A percentile compares a stretch with the other conserved stretches of the same genome.
Conservation (phyloP, 2,329 filamentous ascomycete species). For the Curvularia eragrostidis region DNA sequence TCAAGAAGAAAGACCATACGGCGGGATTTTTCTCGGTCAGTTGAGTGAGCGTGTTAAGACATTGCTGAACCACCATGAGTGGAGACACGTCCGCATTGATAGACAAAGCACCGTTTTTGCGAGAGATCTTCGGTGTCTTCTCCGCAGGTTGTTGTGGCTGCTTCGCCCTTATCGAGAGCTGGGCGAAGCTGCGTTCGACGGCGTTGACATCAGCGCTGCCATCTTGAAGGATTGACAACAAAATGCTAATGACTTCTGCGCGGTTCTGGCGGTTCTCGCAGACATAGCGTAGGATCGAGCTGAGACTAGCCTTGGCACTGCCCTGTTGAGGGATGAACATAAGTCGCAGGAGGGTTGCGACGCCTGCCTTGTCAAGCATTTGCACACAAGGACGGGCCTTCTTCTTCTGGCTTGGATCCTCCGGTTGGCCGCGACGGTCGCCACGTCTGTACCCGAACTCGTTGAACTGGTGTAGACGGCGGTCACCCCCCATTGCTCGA, state of each 20-base stretch:
- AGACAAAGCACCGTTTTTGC: constrained; percentile 68
- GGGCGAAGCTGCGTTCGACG: constrained; percentile 93
- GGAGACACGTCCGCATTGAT: constrained; percentile 89
- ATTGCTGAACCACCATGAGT: constrained; percentile 94
- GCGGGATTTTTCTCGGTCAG: constrained; percentile 85
- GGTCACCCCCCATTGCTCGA: constrained; percentile 68
- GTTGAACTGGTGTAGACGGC: constrained; percentile 62
- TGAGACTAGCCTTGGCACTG: constrained; percentile 81
- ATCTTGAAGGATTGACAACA: constrained; percentile 93
- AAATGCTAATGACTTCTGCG: constrained; percentile 88
- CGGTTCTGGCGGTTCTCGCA: constrained; percentile 97
- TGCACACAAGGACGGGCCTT: constrained; percentile 82
- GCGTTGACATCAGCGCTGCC: constrained; percentile 92
- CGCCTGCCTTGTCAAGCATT: constrained; percentile 94
- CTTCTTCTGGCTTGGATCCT: constrained; percentile 65
- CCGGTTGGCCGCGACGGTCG: constrained; percentile 51
- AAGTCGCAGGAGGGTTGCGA: constrained; percentile 93
- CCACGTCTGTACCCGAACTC: constrained; percentile 43
- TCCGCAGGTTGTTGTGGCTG: constrained; percentile 67
- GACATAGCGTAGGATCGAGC: constrained; percentile 86
- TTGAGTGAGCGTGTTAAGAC: constrained; percentile 82
- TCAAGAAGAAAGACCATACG: constrained; percentile 89
- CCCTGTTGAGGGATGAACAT: constrained; percentile 97
- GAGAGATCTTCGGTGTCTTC: constrained; percentile 85
- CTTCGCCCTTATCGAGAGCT: constrained; percentile 89